Conservation (phyloP, 1,284 basidiomycete species). For the Pseudozyma sp. region DNA sequence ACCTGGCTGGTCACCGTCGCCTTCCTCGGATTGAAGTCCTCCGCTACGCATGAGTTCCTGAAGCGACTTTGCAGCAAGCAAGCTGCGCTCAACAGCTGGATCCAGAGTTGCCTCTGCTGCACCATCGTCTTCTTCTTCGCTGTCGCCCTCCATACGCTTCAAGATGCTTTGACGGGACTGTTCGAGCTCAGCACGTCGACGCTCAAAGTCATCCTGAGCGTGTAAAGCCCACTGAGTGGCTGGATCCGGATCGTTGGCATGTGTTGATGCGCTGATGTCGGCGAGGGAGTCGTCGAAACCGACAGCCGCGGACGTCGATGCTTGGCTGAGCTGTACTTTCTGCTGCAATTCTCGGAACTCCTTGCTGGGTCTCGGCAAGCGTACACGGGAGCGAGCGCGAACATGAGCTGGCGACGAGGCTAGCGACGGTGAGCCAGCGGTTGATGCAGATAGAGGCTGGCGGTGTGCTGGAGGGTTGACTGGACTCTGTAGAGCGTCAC, state of each 20-base stretch:
- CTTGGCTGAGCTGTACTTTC: conserved; percentile 10
- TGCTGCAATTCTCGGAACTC: conserved; percentile 43
- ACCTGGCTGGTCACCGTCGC: conserved; percentile 7
- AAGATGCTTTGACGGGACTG: conserved; percentile 19
- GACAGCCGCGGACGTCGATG: conserved; percentile 1
- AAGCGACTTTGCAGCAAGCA: conserved; percentile 38
- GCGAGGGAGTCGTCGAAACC: conserved; percentile 8
- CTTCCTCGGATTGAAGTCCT: conserved; percentile 24
- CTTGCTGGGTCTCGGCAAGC: conserved; percentile 41
- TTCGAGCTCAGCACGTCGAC: conserved; percentile 27
- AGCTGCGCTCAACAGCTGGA: conserved; percentile 43
- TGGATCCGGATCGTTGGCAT: conserved; percentile 7
- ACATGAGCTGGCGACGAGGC: conserved; percentile 11
- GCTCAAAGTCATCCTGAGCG: conserved; percentile 48
- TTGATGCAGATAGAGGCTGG: neutral
- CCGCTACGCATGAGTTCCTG: conserved; percentile 44
- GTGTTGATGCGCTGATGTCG: neutral
- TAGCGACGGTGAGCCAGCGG: conserved; percentile 2
- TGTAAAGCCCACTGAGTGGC: conserved; percentile 39
- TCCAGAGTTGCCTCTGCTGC: conserved; percentile 3
- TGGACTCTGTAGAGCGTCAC: conserved; percentile 28
- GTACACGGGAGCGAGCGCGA: conserved; percentile 23
- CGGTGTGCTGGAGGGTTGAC: neutral
- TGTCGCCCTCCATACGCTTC: conserved; percentile 13
- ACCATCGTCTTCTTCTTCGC: neutral